Percentiles rank a stretch among this genome's conserved stretches.
Evolutionary conservation across 768 basidiomycete species (phyloP).

Genomic region (Lactarius akahatsu): DNA sequence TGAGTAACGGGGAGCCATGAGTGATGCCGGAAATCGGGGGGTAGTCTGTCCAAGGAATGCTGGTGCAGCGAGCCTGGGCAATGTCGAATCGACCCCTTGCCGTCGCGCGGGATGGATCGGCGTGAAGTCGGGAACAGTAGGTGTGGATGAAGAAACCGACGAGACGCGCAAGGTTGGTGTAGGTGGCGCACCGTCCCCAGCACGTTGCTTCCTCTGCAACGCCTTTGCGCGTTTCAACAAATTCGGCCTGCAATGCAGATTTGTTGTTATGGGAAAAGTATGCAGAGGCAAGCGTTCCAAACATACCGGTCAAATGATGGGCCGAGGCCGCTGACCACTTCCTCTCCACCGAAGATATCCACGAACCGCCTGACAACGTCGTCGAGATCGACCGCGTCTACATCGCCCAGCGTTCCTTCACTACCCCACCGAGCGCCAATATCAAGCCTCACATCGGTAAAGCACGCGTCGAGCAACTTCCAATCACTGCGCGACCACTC

Average conservation of each 20-base stretch:
- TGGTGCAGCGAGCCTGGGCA: conserved; percentile 31
- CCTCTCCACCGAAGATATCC: conserved; percentile 47
- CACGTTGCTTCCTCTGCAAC: conserved; percentile 58
- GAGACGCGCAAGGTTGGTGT: conserved; percentile 43
- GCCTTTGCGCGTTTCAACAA: conserved; percentile 53
- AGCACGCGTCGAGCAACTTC: conserved; percentile 76
- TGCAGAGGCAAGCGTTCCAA: conserved; percentile 9
- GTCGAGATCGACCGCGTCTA: conserved; percentile 52
- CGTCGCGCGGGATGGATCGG: conserved; percentile 38
- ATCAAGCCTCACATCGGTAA: conserved; percentile 66
- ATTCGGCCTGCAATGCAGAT: conserved; percentile 43
- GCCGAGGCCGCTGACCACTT: conserved; percentile 42
- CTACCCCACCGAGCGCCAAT: conserved; percentile 39
- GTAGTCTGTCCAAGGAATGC: conserved; percentile 39
- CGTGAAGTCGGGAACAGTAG: conserved; percentile 56
- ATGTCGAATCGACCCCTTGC: conserved; percentile 29
- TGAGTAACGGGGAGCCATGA: conserved; percentile 56
- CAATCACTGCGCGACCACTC: conserved; percentile 77
- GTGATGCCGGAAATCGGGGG: conserved; percentile 39
- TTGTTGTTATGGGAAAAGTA: background rate
- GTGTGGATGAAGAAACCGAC: conserved; percentile 31
- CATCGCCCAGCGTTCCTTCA: conserved; percentile 46
- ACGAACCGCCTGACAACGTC: conserved; percentile 63
- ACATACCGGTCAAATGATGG: conserved; percentile 59
- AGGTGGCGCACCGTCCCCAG: conserved; percentile 56